These are phyloP conservation scores for Suillus subluteus DNA, from an alignment of 768 basidiomycete species.

Conservation along the genomic window DNA sequence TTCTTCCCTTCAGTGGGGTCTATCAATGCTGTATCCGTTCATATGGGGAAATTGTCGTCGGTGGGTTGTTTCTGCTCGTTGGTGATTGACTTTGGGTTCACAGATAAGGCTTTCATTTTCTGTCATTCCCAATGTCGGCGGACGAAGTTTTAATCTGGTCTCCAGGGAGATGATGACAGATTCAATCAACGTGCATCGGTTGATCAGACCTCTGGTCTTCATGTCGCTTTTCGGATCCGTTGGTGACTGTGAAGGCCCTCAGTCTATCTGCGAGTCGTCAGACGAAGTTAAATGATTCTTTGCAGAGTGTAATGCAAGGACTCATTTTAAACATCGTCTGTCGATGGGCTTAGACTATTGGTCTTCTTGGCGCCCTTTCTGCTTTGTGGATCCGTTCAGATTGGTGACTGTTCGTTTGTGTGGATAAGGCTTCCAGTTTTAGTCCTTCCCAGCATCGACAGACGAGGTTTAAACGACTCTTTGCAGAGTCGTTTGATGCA, in stretches of 20 bases:
- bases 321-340: background rate
- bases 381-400: background rate
- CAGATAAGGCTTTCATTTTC: background rate
- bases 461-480: background rate
- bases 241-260: background rate
- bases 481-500: background rate
- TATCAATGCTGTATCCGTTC: background rate
- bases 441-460: background rate
- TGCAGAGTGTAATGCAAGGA: background rate
- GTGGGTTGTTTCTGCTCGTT: background rate
- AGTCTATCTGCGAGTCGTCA: background rate
- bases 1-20: background rate
- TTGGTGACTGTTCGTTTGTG: background rate
- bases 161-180: background rate
- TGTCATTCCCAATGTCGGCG: background rate
- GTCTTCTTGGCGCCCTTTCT: background rate
- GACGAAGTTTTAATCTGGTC: background rate
- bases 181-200: background rate
- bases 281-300: background rate
- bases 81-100: background rate
- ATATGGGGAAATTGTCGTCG: background rate
- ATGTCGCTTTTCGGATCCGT: background rate
- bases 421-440: background rate
- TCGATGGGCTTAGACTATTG: background rate
- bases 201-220: background rate